A percentile compares a stretch with the other conserved stretches of the same genome.
Evolutionary conservation across 306 rosid species (phyloP).

Genomic region (Acacia acuminata): DNA sequence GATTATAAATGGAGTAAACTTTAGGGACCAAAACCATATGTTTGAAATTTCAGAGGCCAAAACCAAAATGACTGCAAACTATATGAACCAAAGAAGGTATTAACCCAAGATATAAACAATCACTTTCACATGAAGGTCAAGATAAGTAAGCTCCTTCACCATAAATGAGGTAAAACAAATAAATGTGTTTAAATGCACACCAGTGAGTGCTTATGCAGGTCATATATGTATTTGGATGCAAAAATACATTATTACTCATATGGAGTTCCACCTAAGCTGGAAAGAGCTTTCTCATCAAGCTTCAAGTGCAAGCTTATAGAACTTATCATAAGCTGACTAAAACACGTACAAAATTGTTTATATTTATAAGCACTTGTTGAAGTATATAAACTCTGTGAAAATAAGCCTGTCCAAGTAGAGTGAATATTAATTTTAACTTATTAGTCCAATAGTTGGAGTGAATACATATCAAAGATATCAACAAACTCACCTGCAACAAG

Average conservation of each 20-base stretch:
- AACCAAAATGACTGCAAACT: too few species aligned
- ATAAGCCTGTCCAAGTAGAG: background rate
- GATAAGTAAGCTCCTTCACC: background rate
- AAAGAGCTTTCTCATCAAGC: background rate
- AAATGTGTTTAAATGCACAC: background rate
- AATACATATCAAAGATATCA: constrained; percentile 22
- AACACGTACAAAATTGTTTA: background rate
- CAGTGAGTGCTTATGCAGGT: background rate
- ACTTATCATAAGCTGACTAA: background rate
- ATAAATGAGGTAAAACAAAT: background rate
- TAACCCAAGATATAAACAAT: background rate
- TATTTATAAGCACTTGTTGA: background rate
- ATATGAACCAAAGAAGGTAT: too few species aligned
- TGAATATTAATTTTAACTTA: background rate
- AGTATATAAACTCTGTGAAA: background rate
- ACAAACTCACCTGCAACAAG: constrained; percentile 90
- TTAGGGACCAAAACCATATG: too few species aligned
- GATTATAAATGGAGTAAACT: too few species aligned
- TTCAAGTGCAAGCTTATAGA: background rate
- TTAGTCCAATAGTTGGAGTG: background rate
- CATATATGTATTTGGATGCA: background rate
- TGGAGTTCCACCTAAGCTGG: background rate
- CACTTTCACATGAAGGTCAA: background rate
- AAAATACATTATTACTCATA: background rate
- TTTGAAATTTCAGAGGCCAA: too few species aligned